Evolutionary conservation across 2,329 filamentous ascomycete species (phyloP).

Genomic region (Phyllosticta capitalensis): DNA sequence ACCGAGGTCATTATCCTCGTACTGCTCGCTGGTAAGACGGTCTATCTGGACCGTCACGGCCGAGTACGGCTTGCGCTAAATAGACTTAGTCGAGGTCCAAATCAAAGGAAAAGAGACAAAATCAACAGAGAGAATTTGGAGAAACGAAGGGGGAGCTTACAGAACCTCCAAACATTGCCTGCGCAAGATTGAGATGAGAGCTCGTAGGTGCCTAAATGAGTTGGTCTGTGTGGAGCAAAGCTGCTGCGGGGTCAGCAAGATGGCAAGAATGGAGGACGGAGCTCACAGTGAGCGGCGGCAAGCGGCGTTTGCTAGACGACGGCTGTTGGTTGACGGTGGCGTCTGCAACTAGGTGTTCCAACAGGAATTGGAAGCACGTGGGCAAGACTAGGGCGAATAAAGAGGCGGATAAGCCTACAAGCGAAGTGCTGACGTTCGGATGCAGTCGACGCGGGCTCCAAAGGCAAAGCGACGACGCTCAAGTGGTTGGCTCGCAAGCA

Average conservation of each 20-base stretch:
- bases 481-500: background rate
- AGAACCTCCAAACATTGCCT: conserved; percentile 6
- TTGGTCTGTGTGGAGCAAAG: background rate
- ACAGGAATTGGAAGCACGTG: background rate
- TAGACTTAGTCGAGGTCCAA: background rate
- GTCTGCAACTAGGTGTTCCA: background rate
- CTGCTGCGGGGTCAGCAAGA: background rate
- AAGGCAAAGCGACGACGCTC: background rate
- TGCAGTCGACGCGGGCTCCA: background rate
- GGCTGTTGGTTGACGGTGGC: background rate
- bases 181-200: background rate
- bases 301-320: background rate
- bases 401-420: background rate
- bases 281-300: background rate
- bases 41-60: conserved; percentile 91
- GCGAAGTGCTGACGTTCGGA: background rate
- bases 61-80: conserved; percentile 74
- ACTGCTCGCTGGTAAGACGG: conserved; percentile 77
- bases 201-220: background rate
- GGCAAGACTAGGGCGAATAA: background rate
- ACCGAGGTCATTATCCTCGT: conserved; percentile 81
- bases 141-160: too few relatives aligned
- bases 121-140: too few relatives aligned
- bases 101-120: background rate
- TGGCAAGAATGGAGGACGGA: background rate